Conservation (phyloP, 1,139 yeast species). For the Sugiyamaella sp. region DNA sequence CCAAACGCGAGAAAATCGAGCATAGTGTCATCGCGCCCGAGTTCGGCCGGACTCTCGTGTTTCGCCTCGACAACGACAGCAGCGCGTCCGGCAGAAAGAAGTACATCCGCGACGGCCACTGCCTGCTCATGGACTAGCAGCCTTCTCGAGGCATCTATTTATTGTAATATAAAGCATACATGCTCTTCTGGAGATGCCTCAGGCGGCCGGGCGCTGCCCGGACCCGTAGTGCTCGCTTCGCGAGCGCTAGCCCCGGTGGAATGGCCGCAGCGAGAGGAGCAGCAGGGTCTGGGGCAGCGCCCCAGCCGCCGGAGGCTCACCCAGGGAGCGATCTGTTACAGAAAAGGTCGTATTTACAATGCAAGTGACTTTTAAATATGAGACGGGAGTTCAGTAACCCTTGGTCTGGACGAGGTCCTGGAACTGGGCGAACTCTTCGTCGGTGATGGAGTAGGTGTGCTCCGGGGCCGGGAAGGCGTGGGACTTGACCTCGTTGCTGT, state of each 20-base stretch:
- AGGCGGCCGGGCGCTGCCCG: conserved; percentile 14
- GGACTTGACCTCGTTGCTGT: conserved; percentile 59
- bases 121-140: conserved; percentile 22
- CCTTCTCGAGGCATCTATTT: neutral
- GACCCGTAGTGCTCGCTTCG: neutral
- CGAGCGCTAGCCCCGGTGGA: neutral
- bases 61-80: conserved; percentile 38
- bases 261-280: neutral
- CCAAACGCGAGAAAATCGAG: conserved; percentile 32
- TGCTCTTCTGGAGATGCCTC: conserved; percentile 3
- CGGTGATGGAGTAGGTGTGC: conserved; percentile 75
- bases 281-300: neutral
- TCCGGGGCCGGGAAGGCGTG: conserved; percentile 62
- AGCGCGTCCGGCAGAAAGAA: conserved; percentile 24
- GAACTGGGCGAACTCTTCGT: conserved; percentile 61
- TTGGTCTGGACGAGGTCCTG: conserved; percentile 33
- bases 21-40: conserved; percentile 54
- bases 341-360: neutral
- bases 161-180: neutral
- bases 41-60: conserved; percentile 55
- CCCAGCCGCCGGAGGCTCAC: conserved; percentile 1
- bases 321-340: neutral
- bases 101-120: conserved; percentile 38
- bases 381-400: conserved; percentile 2
- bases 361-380: conserved; percentile 4